These are phyloP conservation scores for Yarrowia porcina DNA, from an alignment of 805 yeast genomes.

Conservation along the genomic window DNA sequence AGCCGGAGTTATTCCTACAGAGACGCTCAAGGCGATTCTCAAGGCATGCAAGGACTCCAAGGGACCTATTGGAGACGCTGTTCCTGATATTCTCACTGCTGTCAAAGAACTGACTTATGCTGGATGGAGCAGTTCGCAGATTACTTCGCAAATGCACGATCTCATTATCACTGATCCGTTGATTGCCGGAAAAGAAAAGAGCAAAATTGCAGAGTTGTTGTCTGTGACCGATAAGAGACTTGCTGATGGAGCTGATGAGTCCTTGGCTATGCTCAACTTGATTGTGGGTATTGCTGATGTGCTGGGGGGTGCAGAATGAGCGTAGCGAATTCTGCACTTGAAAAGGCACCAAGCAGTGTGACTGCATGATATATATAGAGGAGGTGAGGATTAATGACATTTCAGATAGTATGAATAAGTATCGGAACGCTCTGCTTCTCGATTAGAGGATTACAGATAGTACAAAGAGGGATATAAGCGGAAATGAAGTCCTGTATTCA, in stretches of 20 bases:
- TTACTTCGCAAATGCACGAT: slow-evolving; percentile 70
- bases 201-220: slow-evolving; percentile 56
- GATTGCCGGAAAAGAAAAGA: slow-evolving; percentile 55
- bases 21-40: slow-evolving; percentile 45
- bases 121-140: slow-evolving; percentile 79
- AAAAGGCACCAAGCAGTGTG: no score
- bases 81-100: slow-evolving; percentile 27
- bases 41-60: slow-evolving; percentile 35
- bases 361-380: neutral
- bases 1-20: slow-evolving; percentile 68
- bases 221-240: slow-evolving; percentile 74
- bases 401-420: no score
- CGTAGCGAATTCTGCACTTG: no score
- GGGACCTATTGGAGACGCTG: slow-evolving; percentile 5
- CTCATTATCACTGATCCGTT: slow-evolving; percentile 54
- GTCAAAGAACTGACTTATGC: slow-evolving; percentile 42
- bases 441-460: no score
- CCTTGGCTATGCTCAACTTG: slow-evolving; percentile 71
- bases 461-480: no score
- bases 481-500: no score
- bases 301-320: slow-evolving; percentile 12
- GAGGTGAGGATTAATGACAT: neutral
- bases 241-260: slow-evolving; percentile 86
- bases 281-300: slow-evolving; percentile 47
- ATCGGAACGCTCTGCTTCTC: no score